These are phyloP conservation scores for Melastoma malabathricum DNA, from an alignment of 345 rosid species.

Conservation along the genomic window DNA sequence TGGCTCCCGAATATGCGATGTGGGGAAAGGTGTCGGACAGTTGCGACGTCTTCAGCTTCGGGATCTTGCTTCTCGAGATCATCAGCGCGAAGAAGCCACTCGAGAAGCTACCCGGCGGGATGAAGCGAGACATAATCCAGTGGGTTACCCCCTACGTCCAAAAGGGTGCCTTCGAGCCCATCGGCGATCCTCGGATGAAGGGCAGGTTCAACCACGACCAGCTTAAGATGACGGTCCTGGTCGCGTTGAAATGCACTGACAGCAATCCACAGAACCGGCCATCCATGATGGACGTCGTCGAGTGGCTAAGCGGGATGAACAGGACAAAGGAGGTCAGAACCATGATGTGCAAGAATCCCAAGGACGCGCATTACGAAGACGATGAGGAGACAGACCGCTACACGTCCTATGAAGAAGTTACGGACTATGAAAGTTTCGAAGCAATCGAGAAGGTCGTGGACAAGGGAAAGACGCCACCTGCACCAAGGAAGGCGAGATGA, in stretches of 20 bases:
- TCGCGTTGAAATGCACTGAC: slow-evolving; percentile 38
- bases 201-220: slow-evolving; percentile 29
- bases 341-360: not conserved
- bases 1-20: slow-evolving; percentile 78
- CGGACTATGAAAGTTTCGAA: slow-evolving; percentile 11
- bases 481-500: slow-evolving; percentile 4
- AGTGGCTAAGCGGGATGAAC: slow-evolving; percentile 28
- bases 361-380: not conserved
- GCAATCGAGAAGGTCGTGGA: slow-evolving; percentile 5
- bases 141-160: slow-evolving; percentile 43
- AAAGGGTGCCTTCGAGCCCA: slow-evolving; percentile 33
- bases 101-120: slow-evolving; percentile 43
- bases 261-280: slow-evolving; percentile 38
- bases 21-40: slow-evolving; percentile 62
- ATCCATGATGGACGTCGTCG: slow-evolving; percentile 37
- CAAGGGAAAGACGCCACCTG: not conserved
- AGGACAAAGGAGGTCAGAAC: slow-evolving; percentile 15
- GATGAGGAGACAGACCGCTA: not conserved
- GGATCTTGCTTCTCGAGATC: slow-evolving; percentile 42
- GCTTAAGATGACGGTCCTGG: slow-evolving; percentile 19
- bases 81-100: slow-evolving; percentile 43
- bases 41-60: slow-evolving; percentile 65
- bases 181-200: slow-evolving; percentile 38
- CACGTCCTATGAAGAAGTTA: not conserved
- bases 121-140: slow-evolving; percentile 42